Conservation (phyloP, 2,329 filamentous ascomycete genomes). For the Purpureocillium takamizusanense region DNA sequence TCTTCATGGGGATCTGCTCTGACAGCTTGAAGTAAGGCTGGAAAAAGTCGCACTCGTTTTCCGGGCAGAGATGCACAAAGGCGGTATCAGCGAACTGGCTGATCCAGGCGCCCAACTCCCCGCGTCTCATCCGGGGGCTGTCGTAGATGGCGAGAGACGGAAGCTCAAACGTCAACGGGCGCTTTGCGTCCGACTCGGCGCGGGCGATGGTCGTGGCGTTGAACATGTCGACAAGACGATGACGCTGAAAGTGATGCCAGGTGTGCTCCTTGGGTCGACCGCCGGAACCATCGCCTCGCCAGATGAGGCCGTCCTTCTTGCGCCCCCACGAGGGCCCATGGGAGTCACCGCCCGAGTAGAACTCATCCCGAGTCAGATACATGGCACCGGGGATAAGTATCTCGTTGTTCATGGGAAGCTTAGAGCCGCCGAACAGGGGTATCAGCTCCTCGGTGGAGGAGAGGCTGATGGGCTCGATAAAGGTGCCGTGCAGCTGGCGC, state of each 20-base stretch:
- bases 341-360: constrained; percentile 46
- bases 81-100: constrained; percentile 29
- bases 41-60: constrained; percentile 29
- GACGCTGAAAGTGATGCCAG: constrained; percentile 63
- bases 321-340: constrained; percentile 49
- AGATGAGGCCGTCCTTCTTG: constrained; percentile 48
- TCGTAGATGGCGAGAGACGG: constrained; percentile 33
- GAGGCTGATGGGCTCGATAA: constrained; percentile 44
- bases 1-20: constrained; percentile 28
- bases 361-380: constrained; percentile 50
- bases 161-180: constrained; percentile 39
- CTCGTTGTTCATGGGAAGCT: constrained; percentile 54
- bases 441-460: constrained; percentile 44
- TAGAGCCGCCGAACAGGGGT: constrained; percentile 54
- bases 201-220: constrained; percentile 42
- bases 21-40: constrained; percentile 23
- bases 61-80: constrained; percentile 33
- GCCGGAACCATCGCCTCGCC: constrained; percentile 58
- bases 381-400: constrained; percentile 56
- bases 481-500: constrained; percentile 43
- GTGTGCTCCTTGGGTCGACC: constrained; percentile 43
- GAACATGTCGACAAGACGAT: constrained; percentile 60
- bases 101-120: constrained; percentile 32
- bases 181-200: constrained; percentile 16
- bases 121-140: constrained; percentile 22